Evolutionary conservation across 345 rosid genomes (phyloP), one percentile per base, ranked within the genome.

Genomic region (Gossypioides kirkii): DNA sequence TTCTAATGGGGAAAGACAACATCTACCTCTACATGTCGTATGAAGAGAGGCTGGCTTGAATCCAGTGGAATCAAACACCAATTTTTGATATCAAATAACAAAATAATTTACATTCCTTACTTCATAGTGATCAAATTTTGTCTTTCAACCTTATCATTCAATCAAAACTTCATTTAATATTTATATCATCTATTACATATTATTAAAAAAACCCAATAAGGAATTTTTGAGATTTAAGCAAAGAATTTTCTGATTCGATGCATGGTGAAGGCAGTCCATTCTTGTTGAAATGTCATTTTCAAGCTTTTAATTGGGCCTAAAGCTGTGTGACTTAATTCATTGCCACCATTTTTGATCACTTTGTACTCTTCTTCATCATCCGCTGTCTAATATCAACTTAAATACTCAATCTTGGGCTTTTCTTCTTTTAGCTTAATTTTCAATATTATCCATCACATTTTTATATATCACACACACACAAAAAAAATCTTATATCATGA

Each of bases 301-400:
- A 12, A 71, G 61, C 62, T 54, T 36, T 70, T 38, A 18, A 32
- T 32, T 70, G 49, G 45, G 18, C 11, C 3, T 20, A 12, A 32
- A 36, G 25, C 6, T 66, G 4, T 45, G 61, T 28, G 61, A 28
- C 61, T 10, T n/a, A 50, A 32, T 4, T 0, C 28, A 49, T 46
- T 46, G 13, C 17, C 69, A 18, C 69, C 52, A 46, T 23, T 14
- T 42, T 65, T 25, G n/a, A 69, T 32, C 58, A 28, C 42, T 10
- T 69, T 13, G 13, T 47, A 25, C 14, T 47, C 45, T n/a, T 64
- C 69, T n/a, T 64, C 70, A 63, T 18, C 69, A 23, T 66, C 67
- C 7, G 47, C 43, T 50, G 72, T 69, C 72, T 17, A 3, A 28
- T 45, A n/a, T 28, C 20, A 26, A 53, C 10, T 71, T 56, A 36